Base-by-base conservation (phyloP, 257 asterid species). In the Solanum corneliomulleri region DNA sequence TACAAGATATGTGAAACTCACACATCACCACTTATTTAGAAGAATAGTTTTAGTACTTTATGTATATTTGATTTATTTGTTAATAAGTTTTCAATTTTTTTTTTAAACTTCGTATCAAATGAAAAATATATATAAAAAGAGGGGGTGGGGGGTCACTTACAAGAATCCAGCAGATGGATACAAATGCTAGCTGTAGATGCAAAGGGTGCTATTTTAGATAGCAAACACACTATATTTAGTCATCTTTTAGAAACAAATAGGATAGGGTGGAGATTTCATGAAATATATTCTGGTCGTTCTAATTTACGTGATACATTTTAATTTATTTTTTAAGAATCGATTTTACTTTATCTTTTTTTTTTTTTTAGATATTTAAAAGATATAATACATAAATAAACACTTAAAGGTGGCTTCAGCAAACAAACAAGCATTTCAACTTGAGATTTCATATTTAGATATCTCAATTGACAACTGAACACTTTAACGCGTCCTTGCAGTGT, bases 31-130 rank as follows among this genome's bases (percentile, higher is more conserved):
- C 4, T 44, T 4, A 44, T 11, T 44, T 44, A 44, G 15, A 44
- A 44, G 49, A 11, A 11, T 3, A 44, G 13, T 11, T 44, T 44
- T 49, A 49, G 60, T 49, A 49, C 70, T 62, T 9, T 23, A 62
- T 3, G 10, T 58, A 58, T 62, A 62, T 23, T 62, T 62, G 25
- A 9, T 13, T 62, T 10, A 62, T 2, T 23, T 62, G 14, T 10
- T 23, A 21, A 9, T 3, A 0, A 4, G 1, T 0, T n/a, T 20
- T 58, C 8, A 1, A 3, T 15, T 15, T 20, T 2, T 11, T 66
- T 66, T 66, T 68, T 6, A 68, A 68, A 27, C 8, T 68, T 12
- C 2, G 9, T 66, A 16, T 12, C 37, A 27, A 66, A 66, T 27
- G 4, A 5, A 29, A 18, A 4, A 35, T 4, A 2, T 72, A 20